Percentiles rank a stretch among this genome's conserved stretches.
phyloP scores from a whole-genome alignment of 129 eudicot species.

The Artemisia tridentata region DNA sequence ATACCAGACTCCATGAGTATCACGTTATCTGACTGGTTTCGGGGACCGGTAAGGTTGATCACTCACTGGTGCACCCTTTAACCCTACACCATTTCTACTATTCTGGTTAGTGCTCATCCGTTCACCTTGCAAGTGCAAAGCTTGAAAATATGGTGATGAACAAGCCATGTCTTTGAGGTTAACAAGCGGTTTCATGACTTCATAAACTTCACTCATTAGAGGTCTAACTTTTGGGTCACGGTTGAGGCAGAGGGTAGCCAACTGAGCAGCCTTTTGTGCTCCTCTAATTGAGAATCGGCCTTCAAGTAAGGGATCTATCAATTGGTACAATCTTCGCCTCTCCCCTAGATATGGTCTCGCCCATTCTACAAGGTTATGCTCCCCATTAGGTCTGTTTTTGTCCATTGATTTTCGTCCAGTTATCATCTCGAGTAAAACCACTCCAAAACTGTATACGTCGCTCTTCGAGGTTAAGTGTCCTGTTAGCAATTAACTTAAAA shows the following conservation, averaged over 20 bases:
- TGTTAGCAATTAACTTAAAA: slow-evolving; percentile 24
- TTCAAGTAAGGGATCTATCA: slow-evolving; percentile 73
- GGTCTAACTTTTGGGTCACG: slow-evolving; percentile 73
- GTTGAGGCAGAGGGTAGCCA: slow-evolving; percentile 70
- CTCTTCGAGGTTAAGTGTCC: slow-evolving; percentile 86
- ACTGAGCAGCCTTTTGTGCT: slow-evolving; percentile 65
- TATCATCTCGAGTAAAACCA: slow-evolving; percentile 75
- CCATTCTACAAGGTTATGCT: slow-evolving; percentile 83
- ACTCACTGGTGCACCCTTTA: slow-evolving; percentile 28
- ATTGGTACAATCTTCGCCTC: slow-evolving; percentile 55
- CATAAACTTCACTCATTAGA: slow-evolving; percentile 70
- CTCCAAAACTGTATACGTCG: slow-evolving; percentile 81
- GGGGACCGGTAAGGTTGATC: slow-evolving; percentile 45
- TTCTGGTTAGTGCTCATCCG: slow-evolving; percentile 26
- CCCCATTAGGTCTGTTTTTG: slow-evolving; percentile 64
- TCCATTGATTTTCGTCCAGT: slow-evolving; percentile 84
- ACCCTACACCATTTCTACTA: slow-evolving; percentile 40
- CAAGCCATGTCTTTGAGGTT: slow-evolving; percentile 75
- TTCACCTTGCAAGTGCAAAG: slow-evolving; percentile 47
- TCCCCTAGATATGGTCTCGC: slow-evolving; percentile 65
- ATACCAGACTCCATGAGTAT: neutral
- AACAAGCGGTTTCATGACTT: slow-evolving; percentile 55
- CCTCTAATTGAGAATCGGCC: slow-evolving; percentile 75
- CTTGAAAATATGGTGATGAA: slow-evolving; percentile 63
- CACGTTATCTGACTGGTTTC: slow-evolving; percentile 33